These are phyloP conservation scores for Mikania micrantha DNA, from an alignment of 129 eudicot species.

Conservation along the genomic window DNA sequence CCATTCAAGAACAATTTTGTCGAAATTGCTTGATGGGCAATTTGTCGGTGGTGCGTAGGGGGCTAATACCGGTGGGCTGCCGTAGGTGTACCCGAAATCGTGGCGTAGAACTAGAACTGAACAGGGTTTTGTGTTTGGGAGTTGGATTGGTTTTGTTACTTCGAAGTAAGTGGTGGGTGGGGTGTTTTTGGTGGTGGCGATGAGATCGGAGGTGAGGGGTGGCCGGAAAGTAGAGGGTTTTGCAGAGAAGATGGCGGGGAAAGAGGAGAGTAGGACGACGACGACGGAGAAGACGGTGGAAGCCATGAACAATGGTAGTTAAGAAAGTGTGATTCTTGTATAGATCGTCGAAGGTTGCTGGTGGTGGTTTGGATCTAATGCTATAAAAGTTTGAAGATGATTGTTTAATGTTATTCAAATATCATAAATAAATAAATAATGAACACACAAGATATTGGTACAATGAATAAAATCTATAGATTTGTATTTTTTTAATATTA, in stretches of 20 bases:
- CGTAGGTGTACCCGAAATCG: constrained; percentile 63
- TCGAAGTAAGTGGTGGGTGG: constrained; percentile 62
- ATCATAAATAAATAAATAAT: no score
- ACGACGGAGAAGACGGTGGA: constrained; percentile 14
- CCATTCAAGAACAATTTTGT: constrained; percentile 59
- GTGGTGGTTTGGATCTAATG: no score
- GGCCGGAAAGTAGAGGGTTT: constrained; percentile 34
- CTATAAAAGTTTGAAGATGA: no score
- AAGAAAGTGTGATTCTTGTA: no score
- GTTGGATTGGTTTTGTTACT: constrained; percentile 62
- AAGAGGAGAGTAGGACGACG: constrained; percentile 23
- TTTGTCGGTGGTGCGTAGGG: constrained; percentile 44
- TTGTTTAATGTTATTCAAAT: no score
- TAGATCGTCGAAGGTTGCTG: no score
- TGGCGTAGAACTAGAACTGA: constrained; percentile 44
- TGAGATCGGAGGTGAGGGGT: constrained; percentile 25
- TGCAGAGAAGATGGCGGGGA: constrained; percentile 28
- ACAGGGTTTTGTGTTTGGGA: constrained; percentile 57
- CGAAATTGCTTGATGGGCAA: constrained; percentile 39
- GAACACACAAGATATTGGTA: no score
- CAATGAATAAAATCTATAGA: no score
- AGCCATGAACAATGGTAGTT: constrained; percentile 31
- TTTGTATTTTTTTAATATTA: no score
- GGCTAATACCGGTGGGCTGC: constrained; percentile 47
- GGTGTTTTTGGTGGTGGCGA: constrained; percentile 1